Base-by-base conservation (phyloP, 2,329 filamentous ascomycete species). In the Diaporthe vexans region DNA sequence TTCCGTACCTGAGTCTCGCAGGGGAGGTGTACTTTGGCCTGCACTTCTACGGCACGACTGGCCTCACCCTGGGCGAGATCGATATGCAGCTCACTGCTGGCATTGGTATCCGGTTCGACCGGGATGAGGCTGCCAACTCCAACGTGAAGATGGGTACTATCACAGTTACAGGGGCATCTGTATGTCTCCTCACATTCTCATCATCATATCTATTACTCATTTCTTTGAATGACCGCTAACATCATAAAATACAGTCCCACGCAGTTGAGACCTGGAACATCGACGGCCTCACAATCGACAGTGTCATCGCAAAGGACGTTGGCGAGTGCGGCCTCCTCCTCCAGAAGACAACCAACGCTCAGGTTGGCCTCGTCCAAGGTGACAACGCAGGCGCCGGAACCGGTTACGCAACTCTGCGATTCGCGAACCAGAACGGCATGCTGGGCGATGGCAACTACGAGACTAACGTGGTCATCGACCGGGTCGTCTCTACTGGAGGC, bases 181-280 rank as follows among this genome's bases (percentile, higher is more conserved):
- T 67, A 37, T 1, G 46, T 48, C 13, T 9, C 10, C 17, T 19
- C 29, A 67, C 6, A 17, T 7, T 37, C 29, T 37, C 46, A 33
- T 5, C 29, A 24, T 37, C 26, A 3, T 9, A 35, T 1, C 0
- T 3, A n/a, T n/a, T n/a, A n/a, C n/a, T 9, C 21, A 5, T 65
- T 17, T 15, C 19, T 15, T 57, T 57, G 26, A 37, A 37, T 33
- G 19, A 21, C 4, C 19, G 13, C 46, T 67, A 7, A 67, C 46
- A 19, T 19, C 13, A 19, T 9, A 26, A 52, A 51, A 43, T 35
- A 52, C 46, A 67, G 61, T 67, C 86, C 77, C 89, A 91, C 78
- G 88, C 88, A 2, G 87, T 91, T 37, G 89, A 91, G 81, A 89
- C 87, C 0, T 91, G 88, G 87, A 91, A 91, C 79, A 90, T 91